phyloP scores from a whole-genome alignment of 1,284 basidiomycete species.

The Mycosarcoma maydis region DNA sequence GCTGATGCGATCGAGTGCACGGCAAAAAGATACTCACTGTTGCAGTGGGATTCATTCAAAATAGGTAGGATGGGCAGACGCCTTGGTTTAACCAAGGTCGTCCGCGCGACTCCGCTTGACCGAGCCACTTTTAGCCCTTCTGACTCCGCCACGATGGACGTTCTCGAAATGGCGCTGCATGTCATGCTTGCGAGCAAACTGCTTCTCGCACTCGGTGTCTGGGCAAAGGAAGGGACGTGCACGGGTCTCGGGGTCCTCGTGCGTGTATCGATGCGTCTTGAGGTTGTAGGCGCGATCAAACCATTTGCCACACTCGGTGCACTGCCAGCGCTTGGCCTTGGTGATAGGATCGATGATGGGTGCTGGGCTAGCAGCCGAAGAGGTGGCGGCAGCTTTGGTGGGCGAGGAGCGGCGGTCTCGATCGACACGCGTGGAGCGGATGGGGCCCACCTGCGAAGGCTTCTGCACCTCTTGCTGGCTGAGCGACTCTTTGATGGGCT shows the following conservation, averaged over 20 bases:
- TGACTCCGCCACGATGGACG: constrained; percentile 49
- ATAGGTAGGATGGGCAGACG: constrained; percentile 10
- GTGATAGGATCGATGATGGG: constrained; percentile 31
- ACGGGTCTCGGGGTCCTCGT: constrained; percentile 46
- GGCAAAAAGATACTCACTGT: constrained; percentile 33
- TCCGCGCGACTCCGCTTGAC: constrained; percentile 28
- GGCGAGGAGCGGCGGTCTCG: constrained; percentile 36
- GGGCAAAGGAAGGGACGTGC: constrained; percentile 53
- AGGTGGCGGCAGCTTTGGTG: constrained; percentile 5
- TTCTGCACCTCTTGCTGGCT: constrained; percentile 12
- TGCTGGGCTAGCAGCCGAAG: constrained; percentile 19
- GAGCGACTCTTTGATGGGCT: constrained; percentile 16
- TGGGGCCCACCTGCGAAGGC: constrained; percentile 26
- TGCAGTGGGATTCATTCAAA: constrained; percentile 39
- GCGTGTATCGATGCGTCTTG: constrained; percentile 55
- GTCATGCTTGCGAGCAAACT: constrained; percentile 60
- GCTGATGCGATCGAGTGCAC: too few relatives aligned
- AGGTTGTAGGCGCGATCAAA: constrained; percentile 62
- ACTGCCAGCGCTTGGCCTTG: constrained; percentile 53
- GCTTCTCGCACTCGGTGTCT: constrained; percentile 46
- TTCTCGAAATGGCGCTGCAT: constrained; percentile 54
- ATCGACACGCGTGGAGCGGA: constrained; percentile 15
- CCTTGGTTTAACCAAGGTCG: constrained; percentile 37
- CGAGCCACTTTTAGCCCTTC: constrained; percentile 17
- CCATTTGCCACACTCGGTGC: constrained; percentile 49